Conservation (phyloP, 805 yeast species). For the Metschnikowia chrysomelidarum region DNA sequence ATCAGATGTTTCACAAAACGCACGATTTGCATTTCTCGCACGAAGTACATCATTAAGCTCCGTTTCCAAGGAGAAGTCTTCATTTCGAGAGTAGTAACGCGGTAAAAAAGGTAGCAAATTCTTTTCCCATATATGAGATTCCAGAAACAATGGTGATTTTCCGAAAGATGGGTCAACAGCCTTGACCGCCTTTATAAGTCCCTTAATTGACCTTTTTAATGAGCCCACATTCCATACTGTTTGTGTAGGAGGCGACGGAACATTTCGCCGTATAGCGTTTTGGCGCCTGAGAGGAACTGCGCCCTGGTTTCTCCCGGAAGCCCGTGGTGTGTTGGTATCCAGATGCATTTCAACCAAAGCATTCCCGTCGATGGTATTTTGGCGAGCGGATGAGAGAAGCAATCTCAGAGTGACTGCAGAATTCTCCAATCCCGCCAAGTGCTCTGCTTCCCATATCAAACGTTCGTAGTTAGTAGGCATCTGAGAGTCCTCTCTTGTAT, state of each 20-base stretch:
- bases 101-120: background rate
- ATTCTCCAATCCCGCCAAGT: background rate
- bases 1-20: no score
- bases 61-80: background rate
- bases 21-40: no score
- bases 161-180: conserved; percentile 7
- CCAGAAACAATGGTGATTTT: conserved; percentile 11
- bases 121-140: conserved; percentile 4
- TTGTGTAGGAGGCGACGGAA: background rate
- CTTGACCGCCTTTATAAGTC: conserved; percentile 8
- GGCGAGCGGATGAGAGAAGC: conserved; percentile 28
- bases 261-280: conserved; percentile 28
- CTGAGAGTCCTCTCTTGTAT: no score
- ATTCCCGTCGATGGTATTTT: conserved; percentile 22
- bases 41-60: background rate
- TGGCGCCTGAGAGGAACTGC: conserved; percentile 32
- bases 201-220: conserved; percentile 7
- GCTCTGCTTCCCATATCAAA: background rate
- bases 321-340: background rate
- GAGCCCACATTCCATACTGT: background rate
- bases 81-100: background rate
- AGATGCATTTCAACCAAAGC: conserved; percentile 11
- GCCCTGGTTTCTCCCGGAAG: background rate
- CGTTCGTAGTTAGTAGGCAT: no score
- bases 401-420: conserved; percentile 17